A percentile compares a stretch with the other conserved stretches of the same genome.
These are phyloP conservation scores for Hyphopichia fennica DNA, from an alignment of 1,139 yeast species.

Conservation along the genomic window DNA sequence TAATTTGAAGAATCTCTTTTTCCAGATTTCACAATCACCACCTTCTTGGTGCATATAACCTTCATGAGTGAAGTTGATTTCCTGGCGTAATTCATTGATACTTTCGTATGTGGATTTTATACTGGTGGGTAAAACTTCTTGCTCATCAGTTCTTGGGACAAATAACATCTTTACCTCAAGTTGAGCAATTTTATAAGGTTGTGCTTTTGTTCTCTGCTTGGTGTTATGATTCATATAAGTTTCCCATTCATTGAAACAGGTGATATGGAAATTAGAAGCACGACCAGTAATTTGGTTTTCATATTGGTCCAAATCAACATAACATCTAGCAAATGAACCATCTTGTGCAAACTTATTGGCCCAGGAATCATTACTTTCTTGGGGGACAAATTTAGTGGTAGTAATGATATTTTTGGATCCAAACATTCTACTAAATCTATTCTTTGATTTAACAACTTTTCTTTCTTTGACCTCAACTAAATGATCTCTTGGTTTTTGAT, in stretches of 20 bases:
- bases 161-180: constrained; percentile 73
- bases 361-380: constrained; percentile 56
- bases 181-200: constrained; percentile 66
- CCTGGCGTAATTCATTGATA: constrained; percentile 45
- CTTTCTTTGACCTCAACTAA: constrained; percentile 60
- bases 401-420: constrained; percentile 51
- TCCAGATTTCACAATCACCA: constrained; percentile 68
- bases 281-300: constrained; percentile 56
- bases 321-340: constrained; percentile 84
- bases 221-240: constrained; percentile 28
- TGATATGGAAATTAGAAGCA: constrained; percentile 52
- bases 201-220: constrained; percentile 30
- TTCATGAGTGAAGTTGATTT: constrained; percentile 40
- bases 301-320: constrained; percentile 61
- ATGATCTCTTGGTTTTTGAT: constrained; percentile 53
- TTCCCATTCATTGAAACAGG: constrained; percentile 85
- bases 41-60: constrained; percentile 78
- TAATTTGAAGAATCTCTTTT: constrained; percentile 61
- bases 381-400: constrained; percentile 56
- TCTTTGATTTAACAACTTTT: constrained; percentile 47
- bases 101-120: constrained; percentile 59
- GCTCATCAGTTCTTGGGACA: constrained; percentile 56
- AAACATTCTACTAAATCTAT: constrained; percentile 44
- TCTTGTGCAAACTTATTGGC: constrained; percentile 65
- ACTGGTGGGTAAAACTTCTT: constrained; percentile 66